These are phyloP conservation scores for Yarrowia yakushimensis DNA, from an alignment of 805 yeast species.

Conservation along the genomic window DNA sequence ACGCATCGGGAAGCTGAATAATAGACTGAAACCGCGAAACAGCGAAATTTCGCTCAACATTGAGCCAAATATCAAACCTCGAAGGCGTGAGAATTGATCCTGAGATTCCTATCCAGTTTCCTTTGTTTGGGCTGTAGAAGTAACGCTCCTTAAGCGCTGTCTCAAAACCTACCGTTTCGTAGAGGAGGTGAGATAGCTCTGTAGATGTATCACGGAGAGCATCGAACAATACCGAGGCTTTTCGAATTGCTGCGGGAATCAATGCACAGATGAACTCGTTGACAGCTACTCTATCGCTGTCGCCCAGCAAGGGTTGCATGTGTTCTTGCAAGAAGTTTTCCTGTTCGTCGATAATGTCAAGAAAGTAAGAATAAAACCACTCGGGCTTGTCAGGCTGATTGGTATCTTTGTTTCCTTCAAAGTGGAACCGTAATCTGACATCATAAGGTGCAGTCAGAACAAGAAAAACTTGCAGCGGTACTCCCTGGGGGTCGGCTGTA, in stretches of 20 bases:
- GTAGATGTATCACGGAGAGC: constrained; percentile 41
- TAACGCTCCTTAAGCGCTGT: constrained; percentile 45
- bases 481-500: neutral
- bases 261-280: constrained; percentile 47
- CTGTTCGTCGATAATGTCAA: constrained; percentile 37
- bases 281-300: constrained; percentile 34
- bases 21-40: constrained; percentile 52
- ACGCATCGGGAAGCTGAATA: constrained; percentile 47
- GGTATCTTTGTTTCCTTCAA: constrained; percentile 54
- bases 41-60: constrained; percentile 47
- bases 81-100: constrained; percentile 33
- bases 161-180: constrained; percentile 59
- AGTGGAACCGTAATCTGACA: constrained; percentile 57
- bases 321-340: constrained; percentile 32
- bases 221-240: constrained; percentile 39
- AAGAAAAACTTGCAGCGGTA: constrained; percentile 38
- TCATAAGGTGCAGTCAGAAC: constrained; percentile 46
- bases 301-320: constrained; percentile 31
- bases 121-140: constrained; percentile 45
- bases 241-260: constrained; percentile 47
- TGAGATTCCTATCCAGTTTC: constrained; percentile 47
- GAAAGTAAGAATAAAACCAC: constrained; percentile 56
- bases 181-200: constrained; percentile 55
- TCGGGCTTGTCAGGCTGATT: constrained; percentile 67
- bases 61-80: constrained; percentile 50